A percentile compares a stretch with the other conserved stretches of the same genome.
Conservation (phyloP, 305 asterid species). For the Fraxinus floribunda region DNA sequence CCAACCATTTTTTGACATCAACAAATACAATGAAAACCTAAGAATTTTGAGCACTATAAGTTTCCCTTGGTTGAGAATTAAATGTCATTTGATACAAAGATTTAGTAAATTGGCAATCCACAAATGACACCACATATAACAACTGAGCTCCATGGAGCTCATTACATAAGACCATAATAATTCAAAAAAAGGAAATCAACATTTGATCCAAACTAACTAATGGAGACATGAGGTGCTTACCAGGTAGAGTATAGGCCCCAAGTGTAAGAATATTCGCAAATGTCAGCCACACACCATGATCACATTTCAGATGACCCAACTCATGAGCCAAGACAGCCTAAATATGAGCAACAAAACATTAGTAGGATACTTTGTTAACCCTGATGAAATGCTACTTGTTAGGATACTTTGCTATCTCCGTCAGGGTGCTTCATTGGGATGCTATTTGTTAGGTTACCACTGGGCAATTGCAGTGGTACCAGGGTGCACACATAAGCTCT, state of each 20-base stretch:
- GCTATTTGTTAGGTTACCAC: background rate
- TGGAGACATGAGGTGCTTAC: conserved; percentile 36
- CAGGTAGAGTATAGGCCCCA: conserved; percentile 86
- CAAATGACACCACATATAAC: background rate
- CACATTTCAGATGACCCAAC: conserved; percentile 91
- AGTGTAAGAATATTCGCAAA: conserved; percentile 83
- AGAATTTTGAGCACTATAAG: conserved; percentile 1
- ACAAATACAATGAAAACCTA: background rate
- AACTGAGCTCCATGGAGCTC: background rate
- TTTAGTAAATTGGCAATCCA: background rate
- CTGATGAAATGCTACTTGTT: background rate
- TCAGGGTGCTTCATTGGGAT: background rate
- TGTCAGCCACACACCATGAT: conserved; percentile 93
- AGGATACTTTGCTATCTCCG: background rate
- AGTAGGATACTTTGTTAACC: background rate
- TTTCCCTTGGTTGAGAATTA: background rate
- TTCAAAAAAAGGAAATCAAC: background rate
- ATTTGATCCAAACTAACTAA: conserved; percentile 13
- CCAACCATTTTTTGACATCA: background rate
- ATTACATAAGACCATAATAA: background rate
- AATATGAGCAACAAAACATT: conserved; percentile 4
- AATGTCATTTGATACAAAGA: background rate
- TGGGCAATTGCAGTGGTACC: background rate
- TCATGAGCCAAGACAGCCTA: conserved; percentile 96
- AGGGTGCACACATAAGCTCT: background rate